A percentile compares a stretch with the other conserved stretches of the same genome.
Evolutionary conservation across 257 asterid species (phyloP).

Genomic region (Cynanchum wilfordii): DNA sequence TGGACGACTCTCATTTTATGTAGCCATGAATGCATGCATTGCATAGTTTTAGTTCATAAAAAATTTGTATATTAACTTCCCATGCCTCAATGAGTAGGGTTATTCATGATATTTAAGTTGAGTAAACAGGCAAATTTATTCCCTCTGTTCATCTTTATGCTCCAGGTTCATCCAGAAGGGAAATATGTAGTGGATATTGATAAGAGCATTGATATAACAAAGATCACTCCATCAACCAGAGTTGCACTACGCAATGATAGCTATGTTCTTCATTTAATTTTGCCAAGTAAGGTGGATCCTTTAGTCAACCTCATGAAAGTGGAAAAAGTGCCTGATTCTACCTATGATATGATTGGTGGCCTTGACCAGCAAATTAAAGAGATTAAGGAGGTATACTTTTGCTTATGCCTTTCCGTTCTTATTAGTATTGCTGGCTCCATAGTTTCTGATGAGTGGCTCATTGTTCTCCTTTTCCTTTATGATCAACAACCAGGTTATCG

Average conservation of each 20-base stretch:
- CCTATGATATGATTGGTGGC: slow-evolving; percentile 97
- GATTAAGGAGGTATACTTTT: slow-evolving; percentile 67
- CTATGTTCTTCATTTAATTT: slow-evolving; percentile 80
- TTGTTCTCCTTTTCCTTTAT: background rate
- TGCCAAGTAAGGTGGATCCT: slow-evolving; percentile 97
- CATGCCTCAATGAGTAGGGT: background rate
- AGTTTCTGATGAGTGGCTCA: background rate
- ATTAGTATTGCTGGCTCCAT: background rate
- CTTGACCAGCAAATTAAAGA: slow-evolving; percentile 93
- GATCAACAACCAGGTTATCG: slow-evolving; percentile 43
- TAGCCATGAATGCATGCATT: background rate
- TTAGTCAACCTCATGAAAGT: slow-evolving; percentile 96
- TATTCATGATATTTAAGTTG: background rate
- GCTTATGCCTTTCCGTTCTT: background rate
- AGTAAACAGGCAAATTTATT: background rate
- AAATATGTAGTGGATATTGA: slow-evolving; percentile 85
- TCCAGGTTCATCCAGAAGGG: slow-evolving; percentile 88
- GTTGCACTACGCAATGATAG: slow-evolving; percentile 94
- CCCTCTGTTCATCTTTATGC: slow-evolving; percentile 15
- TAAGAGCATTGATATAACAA: slow-evolving; percentile 82
- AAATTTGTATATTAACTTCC: background rate
- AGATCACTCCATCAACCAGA: slow-evolving; percentile 84
- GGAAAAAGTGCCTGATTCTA: slow-evolving; percentile 90
- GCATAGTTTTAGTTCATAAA: background rate
- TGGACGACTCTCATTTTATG: background rate